Base-by-base conservation (phyloP, 352 stramenopile genomes). In the Phytophthora fragariaefolia region DNA sequence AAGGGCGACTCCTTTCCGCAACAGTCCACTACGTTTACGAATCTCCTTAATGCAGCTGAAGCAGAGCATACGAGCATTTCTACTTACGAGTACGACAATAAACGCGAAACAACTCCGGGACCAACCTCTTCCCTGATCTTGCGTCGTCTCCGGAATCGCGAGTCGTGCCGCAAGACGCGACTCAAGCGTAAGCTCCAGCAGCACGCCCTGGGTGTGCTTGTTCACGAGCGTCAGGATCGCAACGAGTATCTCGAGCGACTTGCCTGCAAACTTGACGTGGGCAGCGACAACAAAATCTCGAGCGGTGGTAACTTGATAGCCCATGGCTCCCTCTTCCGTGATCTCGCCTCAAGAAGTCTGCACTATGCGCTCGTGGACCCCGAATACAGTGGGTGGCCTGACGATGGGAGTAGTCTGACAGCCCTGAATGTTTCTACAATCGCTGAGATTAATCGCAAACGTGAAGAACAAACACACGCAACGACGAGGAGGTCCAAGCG, bases 111-210 rank as follows among this genome's bases (percentile, higher is more conserved):
- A 45, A 27, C n/a, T 8, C 4, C 52, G 12, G 28, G 17, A 9
- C n/a, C 55, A 51, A 38, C 54, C 18, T 43, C 43, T 26, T 58
- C 58, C 22, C 10, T 66, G 20, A 54, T 30, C 22, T 71, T 61
- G 23, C 81, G 73, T 3, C 79, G 74, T 28, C 64, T 86, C 49
- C 69, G 51, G 15, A 82, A 83, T 45, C 77, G 79, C 40, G 58
- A 77, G 7, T 84, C 76, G 12, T 83, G 76, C 32, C 73, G 76
- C 38, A 86, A 85, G 53, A 80, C 75, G 18, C 73, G 79, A 8
- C 60, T 85, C 3, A 83, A 80, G 50, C 75, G 75, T 20, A 84
- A 85, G 47, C 55, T 80, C 12, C 57, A 79, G 24, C 76, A 83
- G 7, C 43, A 65, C n/a, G 48, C 55, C 10, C 62, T 71, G 5